phyloP scores from a whole-genome alignment of 2,329 filamentous ascomycete species.

The Annulohypoxylon truncatum region DNA sequence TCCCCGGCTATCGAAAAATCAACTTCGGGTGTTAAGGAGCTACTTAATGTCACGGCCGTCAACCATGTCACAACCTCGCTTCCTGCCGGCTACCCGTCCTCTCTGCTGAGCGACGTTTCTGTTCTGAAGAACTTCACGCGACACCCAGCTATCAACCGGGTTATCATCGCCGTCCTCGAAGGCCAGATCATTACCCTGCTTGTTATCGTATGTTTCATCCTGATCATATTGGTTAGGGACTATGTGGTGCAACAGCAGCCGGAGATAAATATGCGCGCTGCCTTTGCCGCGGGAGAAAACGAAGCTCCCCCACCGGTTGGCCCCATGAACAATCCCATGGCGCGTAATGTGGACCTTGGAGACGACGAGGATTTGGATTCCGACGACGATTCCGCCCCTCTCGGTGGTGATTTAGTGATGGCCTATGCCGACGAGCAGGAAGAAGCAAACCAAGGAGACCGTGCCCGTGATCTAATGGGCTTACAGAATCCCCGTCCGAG shows the following conservation, averaged over 20 bases:
- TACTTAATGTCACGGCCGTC: constrained; percentile 42
- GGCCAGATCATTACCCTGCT: constrained; percentile 93
- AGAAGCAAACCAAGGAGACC: constrained; percentile 21
- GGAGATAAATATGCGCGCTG: constrained; percentile 83
- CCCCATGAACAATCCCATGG: constrained; percentile 31
- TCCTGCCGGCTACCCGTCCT: constrained; percentile 47
- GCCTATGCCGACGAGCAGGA: constrained; percentile 31
- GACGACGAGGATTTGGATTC: constrained; percentile 38
- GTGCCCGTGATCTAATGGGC: constrained; percentile 30
- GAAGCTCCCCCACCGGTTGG: constrained; percentile 40
- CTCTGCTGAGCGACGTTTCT: constrained; percentile 67
- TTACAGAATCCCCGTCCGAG: constrained; percentile 39
- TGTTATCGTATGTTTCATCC: constrained; percentile 92
- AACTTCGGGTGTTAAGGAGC: constrained; percentile 34
- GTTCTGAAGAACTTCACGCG: constrained; percentile 73
- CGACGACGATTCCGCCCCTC: constrained; percentile 27
- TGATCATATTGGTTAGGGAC: constrained; percentile 96
- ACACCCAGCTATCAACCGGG: constrained; percentile 78
- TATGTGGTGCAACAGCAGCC: constrained; percentile 99
- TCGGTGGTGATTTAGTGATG: constrained; percentile 13
- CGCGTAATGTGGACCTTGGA: constrained; percentile 19
- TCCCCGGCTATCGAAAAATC: constrained; percentile 32
- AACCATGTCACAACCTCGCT: constrained; percentile 37
- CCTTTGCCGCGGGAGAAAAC: constrained; percentile 65
- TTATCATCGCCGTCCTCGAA: constrained; percentile 85